Percentiles rank a stretch among this genome's conserved stretches.
Evolutionary conservation across 78 protist species (phyloP).

Genomic region (Thecamonas trahens): DNA sequence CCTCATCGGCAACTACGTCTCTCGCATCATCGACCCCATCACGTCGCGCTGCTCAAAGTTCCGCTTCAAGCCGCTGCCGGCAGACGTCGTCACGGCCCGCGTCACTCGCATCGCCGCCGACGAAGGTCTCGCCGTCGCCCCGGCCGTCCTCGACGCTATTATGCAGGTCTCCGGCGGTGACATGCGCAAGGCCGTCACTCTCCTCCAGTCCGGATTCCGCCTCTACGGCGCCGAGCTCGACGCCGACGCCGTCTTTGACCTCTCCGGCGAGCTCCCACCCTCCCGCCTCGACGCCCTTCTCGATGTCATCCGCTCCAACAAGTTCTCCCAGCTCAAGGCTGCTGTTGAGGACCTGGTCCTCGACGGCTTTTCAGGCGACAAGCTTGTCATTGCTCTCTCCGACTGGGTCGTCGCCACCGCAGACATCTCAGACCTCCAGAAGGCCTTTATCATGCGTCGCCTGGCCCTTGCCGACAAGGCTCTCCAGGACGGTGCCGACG

Average conservation of each 20-base stretch:
- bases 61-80: constrained; percentile 84
- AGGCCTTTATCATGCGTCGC: not conserved
- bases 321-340: not conserved
- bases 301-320: not conserved
- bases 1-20: constrained; percentile 84
- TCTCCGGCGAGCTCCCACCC: constrained; percentile 52
- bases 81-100: constrained; percentile 33
- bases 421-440: not conserved
- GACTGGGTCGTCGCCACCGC: not conserved
- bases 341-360: not conserved
- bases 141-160: constrained; percentile 13
- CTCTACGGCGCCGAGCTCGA: constrained; percentile 21
- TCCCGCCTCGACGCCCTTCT: not conserved
- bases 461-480: constrained; percentile 42
- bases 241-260: constrained; percentile 10
- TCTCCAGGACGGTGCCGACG: constrained; percentile 78
- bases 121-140: constrained; percentile 35
- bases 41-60: constrained; percentile 97
- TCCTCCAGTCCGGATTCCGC: constrained; percentile 71
- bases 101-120: constrained; percentile 39
- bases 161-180: constrained; percentile 74
- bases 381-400: constrained; percentile 20
- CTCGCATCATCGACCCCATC: constrained; percentile 91
- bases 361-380: constrained; percentile 29
- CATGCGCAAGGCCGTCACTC: constrained; percentile 79